Conservation (phyloP, 2,329 filamentous ascomycete species). For the Fusarium clavum region DNA sequence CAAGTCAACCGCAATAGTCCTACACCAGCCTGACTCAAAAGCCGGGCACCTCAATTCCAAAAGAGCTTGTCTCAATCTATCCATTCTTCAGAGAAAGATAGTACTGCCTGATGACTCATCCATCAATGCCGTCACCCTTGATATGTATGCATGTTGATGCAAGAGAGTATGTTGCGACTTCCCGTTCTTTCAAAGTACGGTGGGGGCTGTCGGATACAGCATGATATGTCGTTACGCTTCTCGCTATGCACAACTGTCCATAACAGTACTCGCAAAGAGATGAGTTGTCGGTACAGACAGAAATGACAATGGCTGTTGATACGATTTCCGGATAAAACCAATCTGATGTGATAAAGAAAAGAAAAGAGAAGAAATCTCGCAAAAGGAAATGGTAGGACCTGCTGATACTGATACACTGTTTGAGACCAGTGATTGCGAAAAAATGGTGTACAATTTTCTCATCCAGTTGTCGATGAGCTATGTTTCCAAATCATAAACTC, state of each 20-base stretch:
- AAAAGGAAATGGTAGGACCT: conserved; percentile 14
- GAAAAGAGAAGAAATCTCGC: conserved; percentile 5
- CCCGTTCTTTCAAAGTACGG: neutral
- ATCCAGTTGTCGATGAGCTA: conserved; percentile 9
- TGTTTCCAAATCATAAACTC: conserved; percentile 32
- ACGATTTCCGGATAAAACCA: neutral
- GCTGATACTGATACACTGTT: neutral
- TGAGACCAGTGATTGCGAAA: conserved; percentile 3
- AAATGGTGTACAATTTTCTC: conserved; percentile 20
- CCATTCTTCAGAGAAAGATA: conserved; percentile 4
- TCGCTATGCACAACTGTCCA: conserved; percentile 4
- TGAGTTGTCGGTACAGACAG: neutral
- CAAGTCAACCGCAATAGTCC: neutral
- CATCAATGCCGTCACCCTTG: neutral
- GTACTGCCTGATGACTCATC: neutral
- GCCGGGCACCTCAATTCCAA: conserved; percentile 3
- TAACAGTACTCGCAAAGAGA: neutral
- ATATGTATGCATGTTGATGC: conserved; percentile 3
- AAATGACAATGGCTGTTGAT: neutral
- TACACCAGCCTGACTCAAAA: conserved; percentile 14
- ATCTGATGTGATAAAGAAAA: neutral
- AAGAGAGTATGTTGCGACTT: neutral
- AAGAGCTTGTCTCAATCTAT: neutral
- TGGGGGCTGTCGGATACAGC: neutral
- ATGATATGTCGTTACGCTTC: neutral